Conservation (phyloP, 495 filamentous ascomycete species). For the Penicillium arizonense region DNA sequence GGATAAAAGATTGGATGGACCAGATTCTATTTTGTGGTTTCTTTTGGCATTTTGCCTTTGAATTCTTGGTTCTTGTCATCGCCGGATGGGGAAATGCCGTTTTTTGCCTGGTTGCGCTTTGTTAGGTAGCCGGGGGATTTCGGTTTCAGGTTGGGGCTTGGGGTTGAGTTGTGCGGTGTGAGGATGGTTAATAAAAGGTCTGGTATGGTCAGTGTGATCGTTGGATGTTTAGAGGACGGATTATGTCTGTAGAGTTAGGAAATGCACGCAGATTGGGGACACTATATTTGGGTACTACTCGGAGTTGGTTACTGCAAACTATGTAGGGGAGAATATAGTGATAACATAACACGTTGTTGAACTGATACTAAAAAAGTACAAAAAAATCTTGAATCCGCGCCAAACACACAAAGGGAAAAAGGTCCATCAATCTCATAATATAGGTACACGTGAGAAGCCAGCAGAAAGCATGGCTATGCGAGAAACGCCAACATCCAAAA, state of each 20-base stretch:
- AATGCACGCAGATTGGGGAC: no score
- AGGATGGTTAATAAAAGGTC: no score
- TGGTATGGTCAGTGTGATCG: no score
- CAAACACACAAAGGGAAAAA: slow-evolving; percentile 17
- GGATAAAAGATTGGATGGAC: background rate
- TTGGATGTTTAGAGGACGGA: no score
- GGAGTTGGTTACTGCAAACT: no score
- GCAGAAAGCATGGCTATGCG: slow-evolving; percentile 17
- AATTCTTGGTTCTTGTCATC: background rate
- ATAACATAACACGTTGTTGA: slow-evolving; percentile 1
- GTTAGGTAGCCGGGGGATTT: no score
- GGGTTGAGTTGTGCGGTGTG: no score
- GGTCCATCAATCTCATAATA: slow-evolving; percentile 44
- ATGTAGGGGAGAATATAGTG: background rate
- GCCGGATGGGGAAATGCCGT: slow-evolving; percentile 7
- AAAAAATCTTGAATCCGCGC: slow-evolving; percentile 13
- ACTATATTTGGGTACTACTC: no score
- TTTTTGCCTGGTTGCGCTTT: no score
- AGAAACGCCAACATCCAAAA: slow-evolving; percentile 20
- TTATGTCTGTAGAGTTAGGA: no score
- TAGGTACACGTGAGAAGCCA: slow-evolving; percentile 27
- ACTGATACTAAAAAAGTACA: slow-evolving; percentile 11
- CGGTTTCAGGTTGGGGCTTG: no score
- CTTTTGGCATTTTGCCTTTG: background rate
- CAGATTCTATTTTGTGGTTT: background rate